Conservation (phyloP, 192 early-diverging fungal species). For the Coemansia sp. region DNA sequence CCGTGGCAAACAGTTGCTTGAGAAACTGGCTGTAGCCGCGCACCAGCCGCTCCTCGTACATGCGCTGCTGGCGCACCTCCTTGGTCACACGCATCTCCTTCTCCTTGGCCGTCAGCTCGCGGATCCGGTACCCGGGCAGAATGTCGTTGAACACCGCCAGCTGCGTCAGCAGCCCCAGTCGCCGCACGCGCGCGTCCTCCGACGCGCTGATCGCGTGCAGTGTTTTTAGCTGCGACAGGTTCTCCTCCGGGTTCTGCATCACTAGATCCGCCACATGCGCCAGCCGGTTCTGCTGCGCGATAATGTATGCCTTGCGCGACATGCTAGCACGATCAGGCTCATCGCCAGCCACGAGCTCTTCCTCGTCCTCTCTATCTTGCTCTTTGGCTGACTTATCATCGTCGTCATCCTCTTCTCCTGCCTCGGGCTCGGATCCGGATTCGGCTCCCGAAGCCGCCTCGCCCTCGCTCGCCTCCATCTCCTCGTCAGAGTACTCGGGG, state of each 20-base stretch:
- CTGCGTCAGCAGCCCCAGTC: conserved; percentile 79
- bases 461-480: conserved; percentile 29
- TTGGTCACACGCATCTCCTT: conserved; percentile 71
- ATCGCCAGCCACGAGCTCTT: conserved; percentile 13
- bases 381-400: not conserved
- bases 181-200: conserved; percentile 60
- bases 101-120: conserved; percentile 80
- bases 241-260: conserved; percentile 78
- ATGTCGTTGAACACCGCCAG: conserved; percentile 93
- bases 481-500: conserved; percentile 52
- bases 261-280: conserved; percentile 73
- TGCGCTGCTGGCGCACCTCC: conserved; percentile 83
- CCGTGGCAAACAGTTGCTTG: conserved; percentile 60
- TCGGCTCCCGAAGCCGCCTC: conserved; percentile 4
- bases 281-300: conserved; percentile 71
- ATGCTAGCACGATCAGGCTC: conserved; percentile 42
- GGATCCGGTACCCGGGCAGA: conserved; percentile 91
- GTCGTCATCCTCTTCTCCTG: not conserved
- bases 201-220: conserved; percentile 65
- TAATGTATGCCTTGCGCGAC: conserved; percentile 56
- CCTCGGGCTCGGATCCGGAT: not conserved
- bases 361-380: not conserved
- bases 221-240: conserved; percentile 59
- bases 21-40: conserved; percentile 82
- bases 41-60: conserved; percentile 81